Evolutionary conservation across 225 moss, liverwort and hornwort genomes (phyloP), one percentile per base, ranked within the genome.

Genomic region (Pseudoscleropodium purum): DNA sequence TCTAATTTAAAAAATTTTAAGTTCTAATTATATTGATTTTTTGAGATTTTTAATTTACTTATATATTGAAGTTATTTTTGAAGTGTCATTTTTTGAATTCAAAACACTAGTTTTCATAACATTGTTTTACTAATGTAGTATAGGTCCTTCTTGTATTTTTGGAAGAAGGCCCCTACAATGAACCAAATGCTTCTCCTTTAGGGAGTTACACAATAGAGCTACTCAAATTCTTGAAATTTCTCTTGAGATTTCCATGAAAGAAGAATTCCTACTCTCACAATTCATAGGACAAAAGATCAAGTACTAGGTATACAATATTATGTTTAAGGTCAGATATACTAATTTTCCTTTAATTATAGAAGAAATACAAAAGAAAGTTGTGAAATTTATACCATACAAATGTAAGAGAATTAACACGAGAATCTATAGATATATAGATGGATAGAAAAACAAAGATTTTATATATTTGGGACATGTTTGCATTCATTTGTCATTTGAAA

Each of bases 261-360:
- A 27, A 72, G 3, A 13, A 8, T 72, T 26, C 0, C 5, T 6
- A 25, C 13, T 25, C 2, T 25, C 14, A 8, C 26, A 8, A 72
- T 26, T 72, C 3, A 0, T 41, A 0, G 4, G 15, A 26, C 5
- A 26, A 0, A 1, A 26, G 11, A 43, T 73, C 3, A 27, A 39
- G 8, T 72, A 2, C 0, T 39, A 70, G 10, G 7, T 24, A 39
- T 25, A 13, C 3, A 70, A 70, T 39, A 3, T 39, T 72, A 26
- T 26, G 7, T 9, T 41, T 23, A 72, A 72, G 15, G 5, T 24
- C 0, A n/a, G 0, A 14, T 7, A 24, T 24, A 24, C 2, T n/a
- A 70, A 39, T 39, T 0, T 0, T 8, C 23, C 8, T 70, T 39
- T 24, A 39, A 14, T 25, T 14, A 4, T 0, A 69, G 0, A 24